phyloP scores from a whole-genome alignment of 345 rosid species.

The Draba incana region DNA sequence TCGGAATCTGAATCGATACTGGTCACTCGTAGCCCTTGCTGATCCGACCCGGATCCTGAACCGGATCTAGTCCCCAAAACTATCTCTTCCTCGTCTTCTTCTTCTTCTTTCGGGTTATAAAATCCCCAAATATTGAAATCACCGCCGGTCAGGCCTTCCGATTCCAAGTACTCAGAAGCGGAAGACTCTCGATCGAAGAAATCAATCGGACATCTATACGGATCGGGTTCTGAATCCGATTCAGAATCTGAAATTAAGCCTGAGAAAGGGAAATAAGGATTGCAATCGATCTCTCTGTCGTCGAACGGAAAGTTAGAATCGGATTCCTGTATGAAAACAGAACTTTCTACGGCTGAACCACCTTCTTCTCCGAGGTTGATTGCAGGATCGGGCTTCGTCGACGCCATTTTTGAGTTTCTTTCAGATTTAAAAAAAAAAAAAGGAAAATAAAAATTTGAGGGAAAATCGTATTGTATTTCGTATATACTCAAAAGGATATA shows the following conservation, averaged over 20 bases:
- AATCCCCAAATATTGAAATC: constrained; percentile 43
- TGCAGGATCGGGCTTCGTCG: constrained; percentile 36
- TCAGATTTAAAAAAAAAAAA: background rate
- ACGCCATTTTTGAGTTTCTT: constrained; percentile 42
- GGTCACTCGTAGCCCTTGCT: constrained; percentile 50
- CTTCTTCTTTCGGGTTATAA: constrained; percentile 36
- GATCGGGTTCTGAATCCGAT: constrained; percentile 34
- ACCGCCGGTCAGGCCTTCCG: constrained; percentile 20
- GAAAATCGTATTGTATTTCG: constrained; percentile 30
- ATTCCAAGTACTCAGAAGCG: constrained; percentile 27
- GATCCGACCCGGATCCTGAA: constrained; percentile 31
- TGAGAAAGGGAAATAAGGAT: constrained; percentile 45
- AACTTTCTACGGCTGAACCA: background rate
- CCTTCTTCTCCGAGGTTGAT: constrained; percentile 32
- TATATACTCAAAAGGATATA: constrained; percentile 23
- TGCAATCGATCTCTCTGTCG: constrained; percentile 30
- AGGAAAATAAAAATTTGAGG: constrained; percentile 11
- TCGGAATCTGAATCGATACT: constrained; percentile 59
- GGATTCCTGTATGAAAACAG: background rate
- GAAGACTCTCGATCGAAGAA: constrained; percentile 38
- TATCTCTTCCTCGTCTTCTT: constrained; percentile 33
- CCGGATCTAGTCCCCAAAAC: constrained; percentile 29
- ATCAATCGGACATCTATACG: constrained; percentile 17
- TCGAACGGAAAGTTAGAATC: constrained; percentile 26
- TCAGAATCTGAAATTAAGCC: constrained; percentile 35